Evolutionary conservation across 1,284 basidiomycete species (phyloP).

Genomic region (Tilletia indica): DNA sequence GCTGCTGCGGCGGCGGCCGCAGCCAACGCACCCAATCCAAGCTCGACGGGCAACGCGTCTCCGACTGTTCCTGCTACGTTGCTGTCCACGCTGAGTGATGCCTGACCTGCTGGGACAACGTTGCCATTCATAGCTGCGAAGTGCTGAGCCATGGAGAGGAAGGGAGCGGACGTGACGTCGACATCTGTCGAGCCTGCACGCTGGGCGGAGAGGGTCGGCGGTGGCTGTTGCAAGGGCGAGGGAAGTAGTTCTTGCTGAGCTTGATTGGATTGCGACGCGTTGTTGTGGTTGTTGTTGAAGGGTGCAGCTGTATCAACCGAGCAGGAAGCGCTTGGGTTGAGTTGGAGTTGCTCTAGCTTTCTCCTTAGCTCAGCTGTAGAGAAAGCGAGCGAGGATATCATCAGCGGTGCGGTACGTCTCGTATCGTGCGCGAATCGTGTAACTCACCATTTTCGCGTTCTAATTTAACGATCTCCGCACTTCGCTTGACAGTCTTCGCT

Average conservation of each 20-base stretch:
- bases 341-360: not conserved
- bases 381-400: not conserved
- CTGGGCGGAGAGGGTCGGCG: too few relatives aligned
- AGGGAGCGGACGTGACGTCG: not conserved
- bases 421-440: not conserved
- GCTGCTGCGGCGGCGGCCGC: too few relatives aligned
- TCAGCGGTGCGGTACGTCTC: not conserved
- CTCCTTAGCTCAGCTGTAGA: not conserved
- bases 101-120: too few relatives aligned
- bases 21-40: too few relatives aligned
- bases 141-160: constrained; percentile 1
- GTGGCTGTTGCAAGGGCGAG: too few relatives aligned
- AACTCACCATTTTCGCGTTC: constrained; percentile 12
- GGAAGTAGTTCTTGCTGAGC: too few relatives aligned
- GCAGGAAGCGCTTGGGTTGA: not conserved
- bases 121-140: not conserved
- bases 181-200: not conserved
- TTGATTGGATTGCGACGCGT: too few relatives aligned
- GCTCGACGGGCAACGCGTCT: too few relatives aligned
- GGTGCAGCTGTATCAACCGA: too few relatives aligned
- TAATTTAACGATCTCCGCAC: not conserved
- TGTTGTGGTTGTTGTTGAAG: too few relatives aligned
- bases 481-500: constrained; percentile 4
- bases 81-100: too few relatives aligned
- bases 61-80: too few relatives aligned